A percentile compares a stretch with the other conserved stretches of the same genome.
These are phyloP conservation scores for Venturia carpophila DNA, from an alignment of 2,329 filamentous ascomycete species.

Conservation along the genomic window DNA sequence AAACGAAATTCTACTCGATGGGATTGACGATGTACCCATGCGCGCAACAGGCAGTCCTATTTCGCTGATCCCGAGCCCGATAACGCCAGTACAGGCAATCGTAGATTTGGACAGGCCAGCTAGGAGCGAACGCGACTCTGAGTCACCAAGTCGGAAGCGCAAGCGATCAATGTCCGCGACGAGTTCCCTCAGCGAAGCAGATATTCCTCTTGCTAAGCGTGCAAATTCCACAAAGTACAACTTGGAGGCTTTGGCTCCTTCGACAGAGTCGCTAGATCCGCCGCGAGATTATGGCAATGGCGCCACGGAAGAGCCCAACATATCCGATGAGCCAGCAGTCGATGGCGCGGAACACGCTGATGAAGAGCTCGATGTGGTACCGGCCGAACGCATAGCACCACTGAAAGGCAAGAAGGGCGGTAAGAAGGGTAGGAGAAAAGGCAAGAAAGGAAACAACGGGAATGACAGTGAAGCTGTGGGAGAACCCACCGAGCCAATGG, in stretches of 20 bases:
- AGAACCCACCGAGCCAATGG: conserved; percentile 22
- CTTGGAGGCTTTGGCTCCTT: conserved; percentile 31
- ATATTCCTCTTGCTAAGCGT: conserved; percentile 31
- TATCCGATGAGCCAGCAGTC: conserved; percentile 22
- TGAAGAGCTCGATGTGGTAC: conserved; percentile 23
- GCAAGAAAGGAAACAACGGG: conserved; percentile 28
- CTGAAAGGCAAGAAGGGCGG: conserved; percentile 33
- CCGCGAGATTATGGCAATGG: neutral
- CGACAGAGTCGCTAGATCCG: conserved; percentile 23
- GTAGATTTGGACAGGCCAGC: neutral
- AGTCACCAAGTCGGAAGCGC: conserved; percentile 30
- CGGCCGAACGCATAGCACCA: conserved; percentile 27
- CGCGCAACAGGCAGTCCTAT: neutral
- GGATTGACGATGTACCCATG: neutral
- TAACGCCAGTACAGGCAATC: neutral
- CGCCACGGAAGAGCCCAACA: conserved; percentile 29
- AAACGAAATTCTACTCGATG: conserved; percentile 38
- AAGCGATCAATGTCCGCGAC: conserved; percentile 37
- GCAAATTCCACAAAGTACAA: conserved; percentile 23
- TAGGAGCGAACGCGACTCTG: neutral
- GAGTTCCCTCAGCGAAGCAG: conserved; percentile 32
- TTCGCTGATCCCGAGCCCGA: neutral
- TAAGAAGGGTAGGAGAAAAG: conserved; percentile 41
- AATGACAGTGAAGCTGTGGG: conserved; percentile 27
- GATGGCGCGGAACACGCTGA: conserved; percentile 15